A percentile compares a stretch with the other conserved stretches of the same genome.
These are phyloP conservation scores for Arabidopsis thaliana DNA, from an alignment of 345 rosid genomes.

Conservation along the genomic window TAIR10.1 NC_003070.9:8880501-8881000, in stretches of 20 bases:
- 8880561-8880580: conserved; percentile 34
- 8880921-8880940: conserved; percentile 68
- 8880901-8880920: conserved; percentile 66
- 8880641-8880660: neutral
- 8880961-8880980: conserved; percentile 5
- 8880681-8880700: conserved; percentile 38
- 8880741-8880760: conserved; percentile 58
- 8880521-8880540: conserved; percentile 29
- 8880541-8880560: conserved; percentile 30
- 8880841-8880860: neutral
- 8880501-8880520: conserved; percentile 6
- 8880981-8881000: neutral
- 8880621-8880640: neutral
- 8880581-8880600: conserved; percentile 28
- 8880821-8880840: neutral
- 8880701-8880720: conserved; percentile 45
- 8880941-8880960: conserved; percentile 78
- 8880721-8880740: conserved; percentile 49
- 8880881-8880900: conserved; percentile 72
- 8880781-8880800: conserved; percentile 12
- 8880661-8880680: neutral
- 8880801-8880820: neutral
- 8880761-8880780: conserved; percentile 70
- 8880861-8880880: conserved; percentile 34
- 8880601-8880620: conserved; percentile 27